Evolutionary conservation across 768 basidiomycete genomes (phyloP).

Genomic region (Phanerochaete carnosa): DNA sequence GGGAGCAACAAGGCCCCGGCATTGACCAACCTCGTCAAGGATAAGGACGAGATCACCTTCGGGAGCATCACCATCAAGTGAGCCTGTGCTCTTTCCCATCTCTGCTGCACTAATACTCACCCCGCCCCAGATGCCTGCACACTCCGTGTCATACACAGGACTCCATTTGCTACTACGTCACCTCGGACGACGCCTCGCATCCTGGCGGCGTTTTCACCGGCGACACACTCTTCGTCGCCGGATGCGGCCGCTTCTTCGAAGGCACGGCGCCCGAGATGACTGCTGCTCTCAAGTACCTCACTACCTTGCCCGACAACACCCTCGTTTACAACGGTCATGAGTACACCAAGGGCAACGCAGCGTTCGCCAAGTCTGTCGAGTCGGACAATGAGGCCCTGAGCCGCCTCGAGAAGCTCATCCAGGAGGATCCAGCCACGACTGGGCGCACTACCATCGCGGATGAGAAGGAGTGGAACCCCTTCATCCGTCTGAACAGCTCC

Average conservation of each 20-base stretch:
- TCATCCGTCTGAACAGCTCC: conserved; percentile 73
- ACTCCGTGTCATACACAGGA: conserved; percentile 96
- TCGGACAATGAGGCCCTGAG: conserved; percentile 61
- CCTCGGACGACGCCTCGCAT: conserved; percentile 39
- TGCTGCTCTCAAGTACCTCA: conserved; percentile 65
- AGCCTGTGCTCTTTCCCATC: conserved; percentile 11
- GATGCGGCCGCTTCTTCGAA: conserved; percentile 95
- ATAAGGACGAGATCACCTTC: conserved; percentile 76
- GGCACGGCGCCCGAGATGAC: conserved; percentile 81
- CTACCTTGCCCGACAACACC: conserved; percentile 73
- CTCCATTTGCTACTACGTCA: conserved; percentile 89
- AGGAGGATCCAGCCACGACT: conserved; percentile 61
- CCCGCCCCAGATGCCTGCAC: conserved; percentile 61
- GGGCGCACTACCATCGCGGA: conserved; percentile 88
- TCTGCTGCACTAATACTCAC: background rate
- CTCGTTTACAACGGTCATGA: conserved; percentile 90
- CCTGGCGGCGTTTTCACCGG: conserved; percentile 89
- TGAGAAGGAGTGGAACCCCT: conserved; percentile 94
- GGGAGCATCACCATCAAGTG: conserved; percentile 60
- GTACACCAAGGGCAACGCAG: conserved; percentile 73
- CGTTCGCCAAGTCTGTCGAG: conserved; percentile 65
- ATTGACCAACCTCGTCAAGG: conserved; percentile 70
- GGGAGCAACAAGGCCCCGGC: conserved; percentile 71
- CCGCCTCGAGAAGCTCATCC: conserved; percentile 54
- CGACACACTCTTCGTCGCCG: conserved; percentile 86